Conservation (phyloP, 176 grass and related monocot genomes). For the Echinochloa phyllopogon region DNA sequence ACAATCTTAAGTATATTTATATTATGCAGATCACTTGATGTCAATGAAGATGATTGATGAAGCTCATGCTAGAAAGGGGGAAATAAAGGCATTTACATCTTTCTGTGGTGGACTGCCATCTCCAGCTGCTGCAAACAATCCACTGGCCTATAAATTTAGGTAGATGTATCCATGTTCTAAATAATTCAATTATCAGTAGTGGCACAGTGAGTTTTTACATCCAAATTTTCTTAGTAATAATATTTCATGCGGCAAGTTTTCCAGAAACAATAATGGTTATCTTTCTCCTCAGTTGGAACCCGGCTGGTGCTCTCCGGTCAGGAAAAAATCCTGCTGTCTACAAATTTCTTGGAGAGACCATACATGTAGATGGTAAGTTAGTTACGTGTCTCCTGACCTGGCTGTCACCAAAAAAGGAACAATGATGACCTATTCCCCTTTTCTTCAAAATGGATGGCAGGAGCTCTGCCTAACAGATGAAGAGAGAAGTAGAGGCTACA, state of each 20-base stretch:
- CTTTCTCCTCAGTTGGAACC: conserved; percentile 73
- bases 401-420: not conserved
- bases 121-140: conserved; percentile 93
- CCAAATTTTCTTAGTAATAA: not conserved
- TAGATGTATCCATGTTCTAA: conserved; percentile 34
- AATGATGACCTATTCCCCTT: not conserved
- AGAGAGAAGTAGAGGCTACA: not conserved
- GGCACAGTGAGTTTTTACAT: not conserved
- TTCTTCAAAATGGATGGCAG: not conserved
- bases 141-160: conserved; percentile 96
- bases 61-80: conserved; percentile 71
- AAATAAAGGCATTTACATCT: conserved; percentile 88
- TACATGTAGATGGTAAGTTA: conserved; percentile 76
- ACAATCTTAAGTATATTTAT: conserved; percentile 24
- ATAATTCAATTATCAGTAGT: not conserved
- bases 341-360: conserved; percentile 75
- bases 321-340: conserved; percentile 86
- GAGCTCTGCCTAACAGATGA: not conserved
- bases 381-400: conserved; percentile 9
- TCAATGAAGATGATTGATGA: conserved; percentile 99
- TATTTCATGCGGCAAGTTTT: not conserved
- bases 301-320: conserved; percentile 73
- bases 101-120: conserved; percentile 95
- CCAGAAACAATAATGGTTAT: conserved; percentile 11
- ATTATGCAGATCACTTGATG: conserved; percentile 83